A percentile compares a stretch with the other conserved stretches of the same genome.
phyloP scores from a whole-genome alignment of 208 protist species.

The Leishmania major region DNA sequence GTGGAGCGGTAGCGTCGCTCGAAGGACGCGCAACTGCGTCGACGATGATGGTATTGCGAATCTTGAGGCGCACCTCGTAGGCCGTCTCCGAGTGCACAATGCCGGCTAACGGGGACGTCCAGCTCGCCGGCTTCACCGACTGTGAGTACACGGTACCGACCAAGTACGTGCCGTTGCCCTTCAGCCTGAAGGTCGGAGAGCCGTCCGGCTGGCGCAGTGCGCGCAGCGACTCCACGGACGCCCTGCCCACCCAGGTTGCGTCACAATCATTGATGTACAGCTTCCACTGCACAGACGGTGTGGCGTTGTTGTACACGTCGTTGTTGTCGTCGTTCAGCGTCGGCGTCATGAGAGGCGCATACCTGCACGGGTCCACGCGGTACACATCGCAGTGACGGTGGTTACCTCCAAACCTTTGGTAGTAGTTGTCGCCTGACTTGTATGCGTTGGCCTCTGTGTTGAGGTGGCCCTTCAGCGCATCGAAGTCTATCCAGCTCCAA shows the following conservation, averaged over 20 bases:
- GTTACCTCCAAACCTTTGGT: conserved; percentile 90
- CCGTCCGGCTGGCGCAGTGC: conserved; percentile 61
- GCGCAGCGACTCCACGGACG: conserved; percentile 71
- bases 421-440: conserved; percentile 85
- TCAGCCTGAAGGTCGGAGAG: conserved; percentile 60
- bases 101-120: conserved; percentile 46
- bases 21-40: conserved; percentile 29
- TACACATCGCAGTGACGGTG: conserved; percentile 83
- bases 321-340: conserved; percentile 29
- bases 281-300: conserved; percentile 63
- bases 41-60: conserved; percentile 60
- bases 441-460: conserved; percentile 62
- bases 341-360: conserved; percentile 83
- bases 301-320: conserved; percentile 19
- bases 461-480: conserved; percentile 38
- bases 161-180: conserved; percentile 45
- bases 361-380: conserved; percentile 77
- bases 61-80: conserved; percentile 58
- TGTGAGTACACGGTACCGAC: conserved; percentile 81
- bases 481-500: conserved; percentile 62
- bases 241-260: conserved; percentile 81
- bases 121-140: conserved; percentile 71
- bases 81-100: conserved; percentile 41
- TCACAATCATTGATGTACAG: conserved; percentile 87
- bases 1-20: background rate